Base-by-base conservation (phyloP, 1,284 basidiomycete species). In the Ustilago loliicola region DNA sequence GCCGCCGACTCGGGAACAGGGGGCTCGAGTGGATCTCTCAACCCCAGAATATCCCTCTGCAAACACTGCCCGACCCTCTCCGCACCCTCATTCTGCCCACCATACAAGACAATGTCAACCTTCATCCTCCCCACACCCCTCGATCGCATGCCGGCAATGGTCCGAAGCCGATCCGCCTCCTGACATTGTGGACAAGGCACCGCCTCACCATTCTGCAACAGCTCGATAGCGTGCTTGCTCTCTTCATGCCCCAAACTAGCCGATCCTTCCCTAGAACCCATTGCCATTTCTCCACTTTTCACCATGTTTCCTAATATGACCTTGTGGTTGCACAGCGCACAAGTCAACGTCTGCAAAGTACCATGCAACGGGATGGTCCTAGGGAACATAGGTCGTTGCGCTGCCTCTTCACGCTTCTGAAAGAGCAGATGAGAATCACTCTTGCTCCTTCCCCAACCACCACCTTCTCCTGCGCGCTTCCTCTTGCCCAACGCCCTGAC, bases 331-430 rank as follows among this genome's bases (percentile, higher is more conserved):
- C 95, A 97, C 48, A 91, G 90, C 63, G 92, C 90, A 85, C 95
- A 98, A 74, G 94, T 92, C 80, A 97, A 88, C 6, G 89, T 89
- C 82, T 92, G 90, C 9, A 98, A 89, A 2, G 93, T 93, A 61
- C 95, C 95, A 82, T 98, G 95, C 0, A 98, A 89, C 5, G 95
- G 95, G 48, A 98, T 94, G 78, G 93, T 94, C 61, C 93, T 90
- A 30, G 94, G 90, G 48, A 88, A 82, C 72, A 83, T 81, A 23
- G 86, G 77, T 53, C 54, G 51, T 47, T 25, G 15, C 34, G 57
- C 69, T 66, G 60, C 58, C 54, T 61, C n/a, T 62, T 53, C 19
- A 63, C 61, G n/a, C n/a, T 45, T 45, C n/a, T 45, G 42, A 45
- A 70, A 72, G 52, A 83, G 56, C 3, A 83, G 61, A 17, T 80